These are phyloP conservation scores for Zymoseptoria pseudotritici DNA, from an alignment of 2,329 filamentous ascomycete species.

Conservation along the genomic window DNA sequence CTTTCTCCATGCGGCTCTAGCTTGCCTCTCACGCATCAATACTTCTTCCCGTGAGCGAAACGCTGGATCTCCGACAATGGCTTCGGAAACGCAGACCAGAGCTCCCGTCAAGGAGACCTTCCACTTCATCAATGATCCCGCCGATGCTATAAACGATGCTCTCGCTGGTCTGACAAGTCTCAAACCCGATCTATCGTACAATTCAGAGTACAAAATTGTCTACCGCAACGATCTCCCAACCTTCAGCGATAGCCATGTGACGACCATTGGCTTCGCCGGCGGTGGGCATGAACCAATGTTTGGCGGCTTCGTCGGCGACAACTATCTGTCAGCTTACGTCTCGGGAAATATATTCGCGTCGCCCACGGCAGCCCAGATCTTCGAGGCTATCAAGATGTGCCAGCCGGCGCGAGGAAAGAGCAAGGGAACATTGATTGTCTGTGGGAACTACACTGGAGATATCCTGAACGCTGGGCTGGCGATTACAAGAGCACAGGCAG, in stretches of 20 bases:
- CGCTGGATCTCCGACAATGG: constrained; percentile 8
- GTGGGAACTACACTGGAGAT: constrained; percentile 60
- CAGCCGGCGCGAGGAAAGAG: constrained; percentile 39
- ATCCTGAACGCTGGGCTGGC: constrained; percentile 56
- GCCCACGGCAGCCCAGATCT: constrained; percentile 56
- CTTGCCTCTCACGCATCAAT: constrained; percentile 5
- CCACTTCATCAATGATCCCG: constrained; percentile 32
- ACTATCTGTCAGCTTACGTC: constrained; percentile 55
- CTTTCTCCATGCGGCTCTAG: background rate
- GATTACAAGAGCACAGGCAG: constrained; percentile 50
- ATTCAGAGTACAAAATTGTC: constrained; percentile 30
- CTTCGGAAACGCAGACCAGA: constrained; percentile 17
- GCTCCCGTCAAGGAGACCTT: constrained; percentile 28
- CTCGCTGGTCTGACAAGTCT: constrained; percentile 29
- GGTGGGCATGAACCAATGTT: constrained; percentile 51
- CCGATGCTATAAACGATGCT: constrained; percentile 31
- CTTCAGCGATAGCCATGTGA: constrained; percentile 28
- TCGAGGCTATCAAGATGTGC: constrained; percentile 50
- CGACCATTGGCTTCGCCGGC: constrained; percentile 32
- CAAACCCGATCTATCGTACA: constrained; percentile 28
- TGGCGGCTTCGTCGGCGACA: constrained; percentile 56
- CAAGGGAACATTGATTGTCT: constrained; percentile 50
- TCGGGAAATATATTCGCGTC: constrained; percentile 58
- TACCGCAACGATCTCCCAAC: constrained; percentile 29
- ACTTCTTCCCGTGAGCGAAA: background rate